Percentiles rank a stretch among this genome's conserved stretches.
Evolutionary conservation across 495 filamentous ascomycete genomes (phyloP).

Genomic region (Tirmania nivea): DNA sequence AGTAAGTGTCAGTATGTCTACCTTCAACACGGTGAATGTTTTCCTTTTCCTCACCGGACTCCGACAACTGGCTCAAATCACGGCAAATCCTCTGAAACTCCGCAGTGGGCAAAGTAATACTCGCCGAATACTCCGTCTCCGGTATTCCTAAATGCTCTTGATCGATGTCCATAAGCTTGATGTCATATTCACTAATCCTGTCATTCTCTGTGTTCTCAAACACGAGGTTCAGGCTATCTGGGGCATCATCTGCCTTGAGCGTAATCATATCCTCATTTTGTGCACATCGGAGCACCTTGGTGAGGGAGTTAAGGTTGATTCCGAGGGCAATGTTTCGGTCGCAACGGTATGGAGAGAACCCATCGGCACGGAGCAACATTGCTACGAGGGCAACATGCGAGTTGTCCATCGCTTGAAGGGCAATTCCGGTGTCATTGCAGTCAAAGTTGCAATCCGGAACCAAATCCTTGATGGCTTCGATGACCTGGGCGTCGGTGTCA

Average conservation of each 20-base stretch:
- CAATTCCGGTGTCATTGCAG: slow-evolving; percentile 98
- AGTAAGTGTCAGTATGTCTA: background rate
- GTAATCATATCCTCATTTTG: slow-evolving; percentile 91
- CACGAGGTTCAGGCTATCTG: slow-evolving; percentile 81
- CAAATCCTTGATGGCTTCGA: slow-evolving; percentile 97
- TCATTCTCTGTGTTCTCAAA: slow-evolving; percentile 86
- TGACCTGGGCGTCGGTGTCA: slow-evolving; percentile 36
- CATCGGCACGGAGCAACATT: slow-evolving; percentile 91
- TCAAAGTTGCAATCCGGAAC: slow-evolving; percentile 99
- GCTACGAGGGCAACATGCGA: slow-evolving; percentile 97
- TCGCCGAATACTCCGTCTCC: slow-evolving; percentile 91
- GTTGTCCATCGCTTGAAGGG: slow-evolving; percentile 99
- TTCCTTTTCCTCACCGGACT: slow-evolving; percentile 45
- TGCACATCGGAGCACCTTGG: slow-evolving; percentile 87
- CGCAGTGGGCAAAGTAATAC: slow-evolving; percentile 61
- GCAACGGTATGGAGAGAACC: slow-evolving; percentile 92
- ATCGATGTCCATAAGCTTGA: slow-evolving; percentile 99
- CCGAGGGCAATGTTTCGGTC: slow-evolving; percentile 97
- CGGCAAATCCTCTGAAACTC: slow-evolving; percentile 93
- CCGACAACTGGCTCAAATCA: slow-evolving; percentile 74
- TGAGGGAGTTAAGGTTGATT: slow-evolving; percentile 87
- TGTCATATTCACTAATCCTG: slow-evolving; percentile 88
- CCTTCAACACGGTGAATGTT: background rate
- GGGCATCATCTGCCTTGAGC: slow-evolving; percentile 89
- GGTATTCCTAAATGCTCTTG: slow-evolving; percentile 98